Percentiles rank a stretch among this genome's conserved stretches.
Evolutionary conservation across 192 early-diverging fungal genomes (phyloP).

Genomic region (Bifiguratus adelaidae): DNA sequence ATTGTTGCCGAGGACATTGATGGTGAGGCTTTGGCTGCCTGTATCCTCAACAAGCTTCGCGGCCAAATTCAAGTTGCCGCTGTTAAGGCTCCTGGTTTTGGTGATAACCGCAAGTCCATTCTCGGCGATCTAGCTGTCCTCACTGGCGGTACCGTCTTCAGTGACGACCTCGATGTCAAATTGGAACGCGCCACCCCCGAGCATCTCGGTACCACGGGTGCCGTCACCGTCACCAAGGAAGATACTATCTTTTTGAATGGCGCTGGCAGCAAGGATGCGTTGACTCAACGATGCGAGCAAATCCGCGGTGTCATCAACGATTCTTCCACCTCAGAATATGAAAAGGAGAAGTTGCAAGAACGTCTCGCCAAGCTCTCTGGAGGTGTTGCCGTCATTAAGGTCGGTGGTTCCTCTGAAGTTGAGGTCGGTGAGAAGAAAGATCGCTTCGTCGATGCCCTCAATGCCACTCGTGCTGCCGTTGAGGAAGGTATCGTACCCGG

Average conservation of each 20-base stretch:
- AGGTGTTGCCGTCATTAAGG: conserved; percentile 99
- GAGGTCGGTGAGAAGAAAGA: conserved; percentile 99
- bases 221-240: conserved; percentile 95
- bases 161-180: conserved; percentile 93
- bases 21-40: conserved; percentile 98
- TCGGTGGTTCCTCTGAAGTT: conserved; percentile 95
- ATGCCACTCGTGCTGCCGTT: conserved; percentile 97
- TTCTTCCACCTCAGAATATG: conserved; percentile 84
- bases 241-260: conserved; percentile 98
- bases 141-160: conserved; percentile 95
- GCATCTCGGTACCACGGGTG: conserved; percentile 82
- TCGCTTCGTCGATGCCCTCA: conserved; percentile 95
- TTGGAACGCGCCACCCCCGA: conserved; percentile 90
- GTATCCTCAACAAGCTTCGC: conserved; percentile 99
- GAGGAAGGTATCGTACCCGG: conserved; percentile 99
- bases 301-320: conserved; percentile 85
- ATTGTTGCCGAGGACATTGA: conserved; percentile 99
- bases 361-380: conserved; percentile 96
- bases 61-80: conserved; percentile 94
- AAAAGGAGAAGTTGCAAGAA: conserved; percentile 99
- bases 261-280: conserved; percentile 77
- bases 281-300: conserved; percentile 94
- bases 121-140: conserved; percentile 95
- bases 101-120: conserved; percentile 99
- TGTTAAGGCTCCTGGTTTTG: conserved; percentile 99